Evolutionary conservation across 1,139 yeast genomes (phyloP).

Genomic region (Suhomyces ambrosiae): DNA sequence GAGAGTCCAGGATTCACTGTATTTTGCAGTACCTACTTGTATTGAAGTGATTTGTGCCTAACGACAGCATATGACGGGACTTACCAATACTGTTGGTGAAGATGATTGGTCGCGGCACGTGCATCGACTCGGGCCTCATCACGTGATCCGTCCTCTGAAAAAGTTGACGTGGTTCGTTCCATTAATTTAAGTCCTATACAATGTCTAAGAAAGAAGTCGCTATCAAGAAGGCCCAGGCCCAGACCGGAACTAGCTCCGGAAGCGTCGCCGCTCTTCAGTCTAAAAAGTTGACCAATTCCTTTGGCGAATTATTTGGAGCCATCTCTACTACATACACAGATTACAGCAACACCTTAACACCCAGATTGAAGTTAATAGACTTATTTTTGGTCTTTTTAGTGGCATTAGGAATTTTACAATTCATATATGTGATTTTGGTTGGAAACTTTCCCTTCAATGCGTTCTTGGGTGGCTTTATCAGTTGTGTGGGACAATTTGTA

Average conservation of each 20-base stretch:
- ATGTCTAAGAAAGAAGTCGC: constrained; percentile 44
- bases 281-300: constrained; percentile 19
- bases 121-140: not conserved
- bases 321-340: constrained; percentile 49
- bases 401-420: constrained; percentile 73
- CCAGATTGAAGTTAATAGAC: constrained; percentile 69
- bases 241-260: constrained; percentile 8
- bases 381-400: constrained; percentile 75
- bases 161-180: constrained; percentile 10
- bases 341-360: constrained; percentile 46
- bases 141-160: constrained; percentile 3
- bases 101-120: not conserved
- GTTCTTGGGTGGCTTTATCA: constrained; percentile 86
- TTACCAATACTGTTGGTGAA: no score
- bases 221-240: constrained; percentile 27
- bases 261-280: constrained; percentile 9
- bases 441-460: constrained; percentile 98
- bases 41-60: no score
- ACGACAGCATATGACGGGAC: no score
- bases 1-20: no score
- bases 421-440: constrained; percentile 69
- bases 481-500: constrained; percentile 96
- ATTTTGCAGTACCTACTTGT: no score
- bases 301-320: constrained; percentile 51
- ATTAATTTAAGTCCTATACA: not conserved